A percentile compares a stretch with the other conserved stretches of the same genome.
Conservation (phyloP, 495 filamentous ascomycete genomes). For the Penicillium cinerascens region DNA sequence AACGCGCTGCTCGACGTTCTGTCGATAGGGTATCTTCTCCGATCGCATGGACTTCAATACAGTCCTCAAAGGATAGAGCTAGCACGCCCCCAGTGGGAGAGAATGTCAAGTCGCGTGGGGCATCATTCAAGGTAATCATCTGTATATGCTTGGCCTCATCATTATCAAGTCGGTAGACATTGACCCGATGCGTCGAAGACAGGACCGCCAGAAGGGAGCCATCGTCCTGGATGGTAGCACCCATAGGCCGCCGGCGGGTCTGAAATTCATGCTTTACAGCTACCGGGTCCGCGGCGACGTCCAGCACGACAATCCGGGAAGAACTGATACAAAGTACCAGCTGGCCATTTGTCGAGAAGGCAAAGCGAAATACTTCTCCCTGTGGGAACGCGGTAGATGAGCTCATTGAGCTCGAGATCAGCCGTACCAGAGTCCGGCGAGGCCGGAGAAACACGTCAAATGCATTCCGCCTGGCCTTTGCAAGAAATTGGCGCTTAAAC, state of each 20-base stretch:
- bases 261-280: constrained; percentile 73
- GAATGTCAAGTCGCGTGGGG: constrained; percentile 71
- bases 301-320: constrained; percentile 79
- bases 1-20: constrained; percentile 76
- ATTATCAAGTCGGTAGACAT: constrained; percentile 68
- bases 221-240: constrained; percentile 76
- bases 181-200: constrained; percentile 74
- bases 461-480: constrained; percentile 71
- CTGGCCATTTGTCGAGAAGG: constrained; percentile 69
- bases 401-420: constrained; percentile 80
- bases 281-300: constrained; percentile 54
- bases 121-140: constrained; percentile 70
- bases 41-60: constrained; percentile 81
- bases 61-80: constrained; percentile 81
- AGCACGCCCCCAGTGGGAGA: constrained; percentile 78
- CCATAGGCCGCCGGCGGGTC: constrained; percentile 70
- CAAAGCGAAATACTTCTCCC: constrained; percentile 82
- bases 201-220: constrained; percentile 74
- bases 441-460: constrained; percentile 77
- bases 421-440: constrained; percentile 62
- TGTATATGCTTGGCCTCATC: constrained; percentile 62
- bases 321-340: constrained; percentile 77
- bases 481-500: constrained; percentile 64
- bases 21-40: constrained; percentile 58
- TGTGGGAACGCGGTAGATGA: constrained; percentile 76